A percentile compares a stretch with the other conserved stretches of the same genome.
These are phyloP conservation scores for Sclerotinia minor DNA, from an alignment of 2,329 filamentous ascomycete genomes.

Conservation along the genomic window DNA sequence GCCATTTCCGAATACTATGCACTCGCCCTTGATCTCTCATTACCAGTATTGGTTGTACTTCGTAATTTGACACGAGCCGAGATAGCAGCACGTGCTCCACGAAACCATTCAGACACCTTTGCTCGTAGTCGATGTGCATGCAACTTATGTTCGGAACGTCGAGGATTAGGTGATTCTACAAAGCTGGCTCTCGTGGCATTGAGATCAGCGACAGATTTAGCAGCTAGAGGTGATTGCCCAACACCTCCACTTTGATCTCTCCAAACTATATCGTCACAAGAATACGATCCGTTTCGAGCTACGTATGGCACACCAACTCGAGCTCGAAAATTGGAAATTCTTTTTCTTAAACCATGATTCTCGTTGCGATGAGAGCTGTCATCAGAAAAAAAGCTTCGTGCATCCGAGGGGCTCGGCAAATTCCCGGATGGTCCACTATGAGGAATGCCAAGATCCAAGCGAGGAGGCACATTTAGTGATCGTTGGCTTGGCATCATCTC, in stretches of 20 bases:
- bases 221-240: conserved; percentile 25
- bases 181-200: conserved; percentile 26
- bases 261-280: conserved; percentile 38
- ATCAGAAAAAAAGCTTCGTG: conserved; percentile 44
- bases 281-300: conserved; percentile 34
- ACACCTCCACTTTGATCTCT: conserved; percentile 28
- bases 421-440: conserved; percentile 26
- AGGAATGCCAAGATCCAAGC: conserved; percentile 19
- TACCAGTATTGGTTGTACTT: conserved; percentile 22
- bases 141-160: conserved; percentile 27
- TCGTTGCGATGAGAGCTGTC: conserved; percentile 41
- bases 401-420: conserved; percentile 35
- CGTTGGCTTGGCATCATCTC: conserved; percentile 18
- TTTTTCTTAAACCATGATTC: conserved; percentile 34
- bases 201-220: conserved; percentile 34
- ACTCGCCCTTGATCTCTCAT: conserved; percentile 15
- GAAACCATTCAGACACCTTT: conserved; percentile 38
- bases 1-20: conserved; percentile 2
- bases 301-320: conserved; percentile 36
- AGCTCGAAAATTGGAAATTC: conserved; percentile 37
- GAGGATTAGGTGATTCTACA: conserved; percentile 28
- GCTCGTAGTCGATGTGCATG: conserved; percentile 33
- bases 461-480: conserved; percentile 23
- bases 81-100: conserved; percentile 35
- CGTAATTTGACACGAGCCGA: conserved; percentile 33